Evolutionary conservation across 371 early-diverging fungal species (phyloP).

Genomic region (Mucor racemosus): DNA sequence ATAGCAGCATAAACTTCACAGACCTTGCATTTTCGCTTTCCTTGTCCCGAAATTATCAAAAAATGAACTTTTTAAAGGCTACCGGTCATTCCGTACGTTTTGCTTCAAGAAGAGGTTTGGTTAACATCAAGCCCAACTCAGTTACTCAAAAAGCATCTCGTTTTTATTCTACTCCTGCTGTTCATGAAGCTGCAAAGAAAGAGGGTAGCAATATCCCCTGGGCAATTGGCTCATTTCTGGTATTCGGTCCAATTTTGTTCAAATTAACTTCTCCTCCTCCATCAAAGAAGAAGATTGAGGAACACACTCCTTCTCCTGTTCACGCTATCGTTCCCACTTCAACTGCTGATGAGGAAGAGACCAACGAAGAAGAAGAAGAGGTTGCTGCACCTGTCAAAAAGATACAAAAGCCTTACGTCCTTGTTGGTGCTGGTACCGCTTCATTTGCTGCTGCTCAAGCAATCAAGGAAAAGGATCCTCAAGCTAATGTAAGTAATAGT

Average conservation of each 20-base stretch:
- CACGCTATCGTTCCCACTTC: background rate
- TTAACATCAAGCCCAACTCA: background rate
- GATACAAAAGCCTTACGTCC: slow-evolving; percentile 54
- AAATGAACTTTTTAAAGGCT: slow-evolving; percentile 28
- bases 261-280: slow-evolving; percentile 65
- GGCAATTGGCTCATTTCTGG: slow-evolving; percentile 61
- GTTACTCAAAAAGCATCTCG: background rate
- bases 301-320: background rate
- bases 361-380: slow-evolving; percentile 3
- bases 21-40: background rate
- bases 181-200: slow-evolving; percentile 3
- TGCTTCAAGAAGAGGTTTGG: slow-evolving; percentile 20
- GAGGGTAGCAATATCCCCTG: slow-evolving; percentile 54
- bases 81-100: slow-evolving; percentile 23
- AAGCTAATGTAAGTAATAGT: slow-evolving; percentile 57
- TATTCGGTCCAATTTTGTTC: slow-evolving; percentile 66
- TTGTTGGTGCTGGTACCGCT: slow-evolving; percentile 72
- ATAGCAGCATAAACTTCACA: background rate
- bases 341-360: slow-evolving; percentile 15
- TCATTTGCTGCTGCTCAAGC: slow-evolving; percentile 72
- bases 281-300: slow-evolving; percentile 36
- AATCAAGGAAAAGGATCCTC: slow-evolving; percentile 70
- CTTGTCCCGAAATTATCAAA: background rate
- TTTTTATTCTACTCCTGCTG: slow-evolving; percentile 15
- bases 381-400: slow-evolving; percentile 25